Conservation (phyloP, 208 protist species). For the Angomonas deanei region DNA sequence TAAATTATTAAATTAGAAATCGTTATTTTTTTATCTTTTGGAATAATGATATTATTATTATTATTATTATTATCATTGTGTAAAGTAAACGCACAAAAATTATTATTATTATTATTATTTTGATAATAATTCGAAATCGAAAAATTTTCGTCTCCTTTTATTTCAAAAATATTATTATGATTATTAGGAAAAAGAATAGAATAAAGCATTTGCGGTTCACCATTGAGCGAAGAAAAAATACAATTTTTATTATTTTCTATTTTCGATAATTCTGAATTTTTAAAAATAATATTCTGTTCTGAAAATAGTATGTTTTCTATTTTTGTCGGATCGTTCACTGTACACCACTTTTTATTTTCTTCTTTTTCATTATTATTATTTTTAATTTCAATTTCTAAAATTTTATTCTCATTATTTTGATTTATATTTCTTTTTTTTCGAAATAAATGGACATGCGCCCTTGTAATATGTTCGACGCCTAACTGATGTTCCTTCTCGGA, state of each 20-base stretch:
- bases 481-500: slow-evolving; percentile 58
- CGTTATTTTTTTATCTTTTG: slow-evolving; percentile 29
- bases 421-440: slow-evolving; percentile 11
- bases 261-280: not conserved
- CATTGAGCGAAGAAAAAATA: not conserved
- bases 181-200: not conserved
- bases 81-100: not conserved
- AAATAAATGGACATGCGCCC: slow-evolving; percentile 71
- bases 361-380: not conserved
- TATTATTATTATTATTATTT: not conserved
- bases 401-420: not conserved
- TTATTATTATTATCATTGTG: not conserved
- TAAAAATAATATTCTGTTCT: not conserved
- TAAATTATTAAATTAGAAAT: slow-evolving; percentile 43
- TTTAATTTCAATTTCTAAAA: not conserved
- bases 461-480: slow-evolving; percentile 57
- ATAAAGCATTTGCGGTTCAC: not conserved
- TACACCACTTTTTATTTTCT: too few relatives aligned
- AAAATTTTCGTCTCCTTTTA: not conserved
- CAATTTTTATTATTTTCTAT: too few relatives aligned
- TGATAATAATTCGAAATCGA: too few relatives aligned
- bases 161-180: not conserved
- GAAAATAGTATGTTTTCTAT: not conserved
- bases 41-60: slow-evolving; percentile 22
- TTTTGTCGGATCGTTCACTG: too few relatives aligned